Evolutionary conservation across 768 basidiomycete genomes (phyloP).

Genomic region (Kockovaella imperatae): DNA sequence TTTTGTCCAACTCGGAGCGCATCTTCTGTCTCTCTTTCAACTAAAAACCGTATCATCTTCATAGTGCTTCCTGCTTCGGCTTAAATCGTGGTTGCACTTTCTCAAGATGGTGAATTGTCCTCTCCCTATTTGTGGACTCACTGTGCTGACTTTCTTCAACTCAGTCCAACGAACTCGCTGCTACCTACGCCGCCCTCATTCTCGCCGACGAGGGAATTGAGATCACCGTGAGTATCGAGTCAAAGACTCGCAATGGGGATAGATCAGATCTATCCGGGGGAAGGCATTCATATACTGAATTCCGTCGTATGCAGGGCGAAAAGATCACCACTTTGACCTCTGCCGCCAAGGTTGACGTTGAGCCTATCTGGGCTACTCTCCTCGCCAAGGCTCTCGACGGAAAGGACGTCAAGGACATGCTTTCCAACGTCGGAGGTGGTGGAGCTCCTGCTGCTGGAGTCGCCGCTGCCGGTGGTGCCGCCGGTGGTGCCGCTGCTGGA

Average conservation of each 20-base stretch:
- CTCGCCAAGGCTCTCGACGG: slow-evolving; percentile 97
- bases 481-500: slow-evolving; percentile 56
- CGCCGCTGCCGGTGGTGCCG: slow-evolving; percentile 53
- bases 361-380: slow-evolving; percentile 94
- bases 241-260: too few species aligned
- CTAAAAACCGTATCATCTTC: too few species aligned
- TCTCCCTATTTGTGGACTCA: neutral
- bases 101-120: slow-evolving; percentile 1
- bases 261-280: neutral
- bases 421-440: slow-evolving; percentile 89
- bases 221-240: slow-evolving; percentile 70
- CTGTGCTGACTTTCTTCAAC: slow-evolving; percentile 1
- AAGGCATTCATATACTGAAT: neutral
- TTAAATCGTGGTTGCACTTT: too few species aligned
- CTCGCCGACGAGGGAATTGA: slow-evolving; percentile 95
- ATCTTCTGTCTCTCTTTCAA: too few species aligned
- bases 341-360: slow-evolving; percentile 77
- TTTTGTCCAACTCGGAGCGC: too few species aligned
- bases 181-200: slow-evolving; percentile 95
- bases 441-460: slow-evolving; percentile 68
- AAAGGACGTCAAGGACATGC: slow-evolving; percentile 91
- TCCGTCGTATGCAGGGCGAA: slow-evolving; percentile 57
- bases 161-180: slow-evolving; percentile 65
- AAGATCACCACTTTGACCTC: slow-evolving; percentile 78
- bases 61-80: too few species aligned